A percentile compares a stretch with the other conserved stretches of the same genome.
Conservation (phyloP, 73 alveolate species). For the Paramecium sexaurelia region DNA sequence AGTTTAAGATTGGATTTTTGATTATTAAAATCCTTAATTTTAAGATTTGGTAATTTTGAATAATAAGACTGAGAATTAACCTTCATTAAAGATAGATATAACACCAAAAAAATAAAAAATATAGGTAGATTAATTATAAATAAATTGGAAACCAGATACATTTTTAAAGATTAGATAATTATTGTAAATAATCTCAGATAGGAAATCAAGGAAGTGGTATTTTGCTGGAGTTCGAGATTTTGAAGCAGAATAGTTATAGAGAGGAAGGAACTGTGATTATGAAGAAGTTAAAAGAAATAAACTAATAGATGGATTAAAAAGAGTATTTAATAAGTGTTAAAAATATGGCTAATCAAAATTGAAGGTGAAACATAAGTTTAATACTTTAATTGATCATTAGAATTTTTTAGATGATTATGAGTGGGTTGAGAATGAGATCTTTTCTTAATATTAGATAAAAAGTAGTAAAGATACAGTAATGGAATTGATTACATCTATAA, state of each 20-base stretch:
- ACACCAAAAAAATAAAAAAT: not conserved
- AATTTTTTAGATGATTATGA: conserved; percentile 46
- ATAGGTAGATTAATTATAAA: not conserved
- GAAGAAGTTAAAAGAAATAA: conserved; percentile 38
- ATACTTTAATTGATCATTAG: not conserved
- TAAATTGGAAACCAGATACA: conserved; percentile 70
- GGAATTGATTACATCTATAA: conserved; percentile 14
- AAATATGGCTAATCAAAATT: conserved; percentile 39
- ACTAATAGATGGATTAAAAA: conserved; percentile 31
- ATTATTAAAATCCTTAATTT: not conserved
- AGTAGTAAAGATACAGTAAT: conserved; percentile 21
- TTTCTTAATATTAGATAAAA: not conserved
- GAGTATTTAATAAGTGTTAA: conserved; percentile 24
- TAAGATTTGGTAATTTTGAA: conserved; percentile 22
- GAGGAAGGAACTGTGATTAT: not conserved
- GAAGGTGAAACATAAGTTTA: conserved; percentile 33
- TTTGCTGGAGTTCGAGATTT: conserved; percentile 22
- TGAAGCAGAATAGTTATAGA: conserved; percentile 15
- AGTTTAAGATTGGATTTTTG: conserved; percentile 50
- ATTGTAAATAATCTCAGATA: conserved; percentile 12
- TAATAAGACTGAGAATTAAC: not conserved
- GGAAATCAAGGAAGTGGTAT: conserved; percentile 28
- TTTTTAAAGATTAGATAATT: conserved; percentile 51
- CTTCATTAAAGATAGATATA: not conserved
- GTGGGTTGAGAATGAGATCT: conserved; percentile 12